Base-by-base conservation (phyloP, 1,284 basidiomycete genomes). In the Apiotrichum mycotoxinovorans region DNA sequence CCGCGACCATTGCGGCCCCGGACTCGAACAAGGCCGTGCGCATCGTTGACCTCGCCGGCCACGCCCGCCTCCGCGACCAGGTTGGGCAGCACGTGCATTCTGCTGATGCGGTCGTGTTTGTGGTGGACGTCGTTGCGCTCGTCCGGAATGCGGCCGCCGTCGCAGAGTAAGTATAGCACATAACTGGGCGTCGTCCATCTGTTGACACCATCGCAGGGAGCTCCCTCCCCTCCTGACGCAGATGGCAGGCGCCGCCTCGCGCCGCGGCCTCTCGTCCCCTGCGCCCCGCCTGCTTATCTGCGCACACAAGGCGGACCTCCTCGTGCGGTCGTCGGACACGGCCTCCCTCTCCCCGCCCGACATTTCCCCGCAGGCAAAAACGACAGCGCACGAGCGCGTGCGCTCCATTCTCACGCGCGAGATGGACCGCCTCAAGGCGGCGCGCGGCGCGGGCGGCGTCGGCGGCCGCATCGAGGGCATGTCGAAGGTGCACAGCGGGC, bases 21-120 rank as follows among this genome's bases (percentile, higher is more conserved):
- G 55, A 56, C 10, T 62, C 48, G 1, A 30, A 49, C 10, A 70
- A 69, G 55, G 54, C 52, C 12, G 54, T 75, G 49, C 56, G 59
- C 9, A 56, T 78, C 22, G 62, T 75, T 14, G 76, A 78, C 49
- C 47, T 78, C 2, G 72, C 76, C 7, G 76, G 76, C n/a, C 76
- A 78, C 57, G 71, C 74, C 12, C 65, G 76, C 46, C 59, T 78
- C 26, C 64, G 66, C n/a, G 72, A 75, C 45, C 66, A 71, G 46
- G 57, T 70, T 11, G 63, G 66, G 48, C 64, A 63, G 51, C 56
- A 68, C n/a, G 47, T 72, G 7, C 58, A 51, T 17, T 64, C 64
- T 11, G 69, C 67, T 22, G 58, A 55, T 26, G 74, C 60, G 1
- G 72, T 69, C 9, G 68, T 78, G 3, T 78, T 76, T 50, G 74